Base-by-base conservation (phyloP, 148 eudicot species). In the Amaranthus palmeri region DNA sequence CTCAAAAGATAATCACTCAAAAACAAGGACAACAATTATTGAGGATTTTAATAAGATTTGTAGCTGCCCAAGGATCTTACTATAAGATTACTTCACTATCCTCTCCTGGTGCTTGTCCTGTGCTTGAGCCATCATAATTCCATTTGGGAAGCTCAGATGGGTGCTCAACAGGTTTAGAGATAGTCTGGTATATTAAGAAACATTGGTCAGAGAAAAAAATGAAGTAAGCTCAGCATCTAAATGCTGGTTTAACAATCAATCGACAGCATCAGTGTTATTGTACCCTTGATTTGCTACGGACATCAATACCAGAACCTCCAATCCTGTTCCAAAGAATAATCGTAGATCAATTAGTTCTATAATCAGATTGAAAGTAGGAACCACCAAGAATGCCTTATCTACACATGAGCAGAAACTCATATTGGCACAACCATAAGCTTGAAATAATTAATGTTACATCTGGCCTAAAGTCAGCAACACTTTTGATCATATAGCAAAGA, bases 61-160 rank as follows among this genome's bases (percentile, higher is more conserved):
- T 25, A 66, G 54, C 12, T 68, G 49, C 13, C 40, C 6, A 44
- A 71, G 61, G 55, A 69, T 77, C 97, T 86, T 91, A 95, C 99
- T 95, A 95, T 89, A 95, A 72, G 67, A 95, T 89, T 7, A 95
- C 99, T 95, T 95, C 99, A 89, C 97, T 91, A 73, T 95, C 99
- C 64, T 95, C 96, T 83, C 99, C 99, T 4, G 99, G 99, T 58
- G 99, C 99, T 77, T 95, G 99, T 60, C 99, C 99, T 12, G 99
- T 95, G 81, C 99, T 95, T n/a, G 99, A 95, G 70, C 99, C 99
- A 83, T 95, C 99, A 55, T 91, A 95, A 76, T 95, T 95, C 99
- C 99, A 95, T 74, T 95, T 91, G 68, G 99, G 99, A 79, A 95
- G 99, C 86, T 95, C 99, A 15, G 99, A 91, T 55, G 99, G 90